Conservation (phyloP, 2,329 filamentous ascomycete species). For the Xenosphaeropsis pyriputrescens region DNA sequence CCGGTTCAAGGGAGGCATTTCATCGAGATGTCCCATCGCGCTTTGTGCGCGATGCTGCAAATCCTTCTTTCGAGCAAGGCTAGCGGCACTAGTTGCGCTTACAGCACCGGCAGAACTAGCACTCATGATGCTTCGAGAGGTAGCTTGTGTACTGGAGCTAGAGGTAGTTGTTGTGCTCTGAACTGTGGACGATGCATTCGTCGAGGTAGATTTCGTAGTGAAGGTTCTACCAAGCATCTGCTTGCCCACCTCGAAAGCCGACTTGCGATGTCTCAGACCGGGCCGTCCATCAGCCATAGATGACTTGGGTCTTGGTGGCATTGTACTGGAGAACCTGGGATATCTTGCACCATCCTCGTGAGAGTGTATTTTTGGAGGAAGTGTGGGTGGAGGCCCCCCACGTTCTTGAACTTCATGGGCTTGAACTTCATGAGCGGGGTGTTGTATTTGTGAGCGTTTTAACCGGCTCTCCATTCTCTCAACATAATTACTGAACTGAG, state of each 20-base stretch:
- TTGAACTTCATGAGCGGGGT: constrained; percentile 2
- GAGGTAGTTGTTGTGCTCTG: constrained; percentile 51
- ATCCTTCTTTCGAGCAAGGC: constrained; percentile 63
- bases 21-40: constrained; percentile 41
- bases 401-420: background rate
- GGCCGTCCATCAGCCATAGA: constrained; percentile 32
- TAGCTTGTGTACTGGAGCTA: constrained; percentile 61
- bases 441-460: constrained; percentile 15
- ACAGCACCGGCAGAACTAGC: constrained; percentile 80
- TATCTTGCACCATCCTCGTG: constrained; percentile 16
- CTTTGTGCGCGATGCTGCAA: constrained; percentile 42
- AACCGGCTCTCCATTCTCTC: constrained; percentile 82
- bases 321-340: too few relatives aligned
- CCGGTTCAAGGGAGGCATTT: constrained; percentile 11
- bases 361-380: constrained; percentile 31
- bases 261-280: constrained; percentile 51
- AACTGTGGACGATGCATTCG: constrained; percentile 60
- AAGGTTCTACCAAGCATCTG: constrained; percentile 62
- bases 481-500: constrained; percentile 74
- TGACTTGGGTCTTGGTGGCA: constrained; percentile 36
- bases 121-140: constrained; percentile 82
- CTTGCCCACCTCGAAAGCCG: constrained; percentile 62
- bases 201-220: constrained; percentile 77
- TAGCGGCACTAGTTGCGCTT: constrained; percentile 90
- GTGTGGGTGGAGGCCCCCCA: constrained; percentile 7